Conservation (phyloP, 352 stramenopile species). For the Globisporangium camurandrum region DNA sequence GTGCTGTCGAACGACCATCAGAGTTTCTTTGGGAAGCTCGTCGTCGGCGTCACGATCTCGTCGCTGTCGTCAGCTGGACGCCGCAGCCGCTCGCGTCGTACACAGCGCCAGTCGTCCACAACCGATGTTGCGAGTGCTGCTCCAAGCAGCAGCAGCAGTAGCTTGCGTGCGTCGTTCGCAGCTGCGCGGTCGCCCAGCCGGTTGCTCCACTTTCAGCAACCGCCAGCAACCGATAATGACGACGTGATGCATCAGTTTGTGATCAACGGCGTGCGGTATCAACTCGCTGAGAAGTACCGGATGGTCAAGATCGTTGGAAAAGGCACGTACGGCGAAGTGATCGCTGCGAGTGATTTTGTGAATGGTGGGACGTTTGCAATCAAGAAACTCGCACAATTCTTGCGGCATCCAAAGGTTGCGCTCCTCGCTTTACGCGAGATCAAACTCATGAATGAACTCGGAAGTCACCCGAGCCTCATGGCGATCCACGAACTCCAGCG, state of each 20-base stretch:
- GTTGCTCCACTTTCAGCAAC: constrained; percentile 6
- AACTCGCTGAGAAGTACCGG: constrained; percentile 80
- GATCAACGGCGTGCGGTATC: constrained; percentile 83
- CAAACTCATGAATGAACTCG: constrained; percentile 84
- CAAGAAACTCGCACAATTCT: constrained; percentile 84
- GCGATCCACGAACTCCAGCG: constrained; percentile 78
- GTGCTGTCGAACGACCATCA: constrained; percentile 78
- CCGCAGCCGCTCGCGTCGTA: constrained; percentile 25
- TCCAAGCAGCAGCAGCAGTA: constrained; percentile 10
- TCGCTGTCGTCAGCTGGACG: constrained; percentile 48
- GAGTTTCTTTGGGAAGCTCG: constrained; percentile 79
- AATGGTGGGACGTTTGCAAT: constrained; percentile 82
- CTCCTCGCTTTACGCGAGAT: constrained; percentile 82
- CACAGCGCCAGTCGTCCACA: constrained; percentile 25
- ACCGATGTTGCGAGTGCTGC: constrained; percentile 10
- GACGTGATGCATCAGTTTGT: constrained; percentile 87
- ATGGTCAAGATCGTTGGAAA: constrained; percentile 88
- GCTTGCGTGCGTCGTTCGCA: constrained; percentile 39
- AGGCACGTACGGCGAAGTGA: constrained; percentile 87
- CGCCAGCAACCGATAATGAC: constrained; percentile 10
- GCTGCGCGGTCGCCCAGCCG: constrained; percentile 17
- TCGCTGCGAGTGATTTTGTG: constrained; percentile 82
- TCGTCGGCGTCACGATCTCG: constrained; percentile 54
- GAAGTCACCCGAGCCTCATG: constrained; percentile 70
- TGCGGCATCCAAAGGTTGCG: constrained; percentile 79